A percentile compares a stretch with the other conserved stretches of the same genome.
Conservation (phyloP, 179 eudicot genomes). For the Patellifolia procumbens region DNA sequence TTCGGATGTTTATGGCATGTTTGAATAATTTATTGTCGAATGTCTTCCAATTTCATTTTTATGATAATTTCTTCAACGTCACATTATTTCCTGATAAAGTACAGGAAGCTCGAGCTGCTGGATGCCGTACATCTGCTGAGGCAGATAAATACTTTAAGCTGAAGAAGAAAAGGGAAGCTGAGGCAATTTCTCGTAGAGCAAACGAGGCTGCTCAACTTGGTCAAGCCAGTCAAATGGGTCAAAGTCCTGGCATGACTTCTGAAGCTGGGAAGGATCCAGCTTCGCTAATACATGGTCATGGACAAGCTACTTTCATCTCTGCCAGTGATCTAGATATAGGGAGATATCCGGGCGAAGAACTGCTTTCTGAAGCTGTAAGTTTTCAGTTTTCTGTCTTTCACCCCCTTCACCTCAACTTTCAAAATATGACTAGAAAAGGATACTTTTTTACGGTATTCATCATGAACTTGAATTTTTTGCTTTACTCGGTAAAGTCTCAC, state of each 20-base stretch:
- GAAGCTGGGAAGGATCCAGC: conserved; percentile 22
- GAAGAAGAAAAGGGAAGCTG: conserved; percentile 39
- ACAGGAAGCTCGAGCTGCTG: conserved; percentile 45
- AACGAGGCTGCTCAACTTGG: conserved; percentile 24
- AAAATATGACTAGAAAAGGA: neutral
- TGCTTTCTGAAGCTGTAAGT: conserved; percentile 45
- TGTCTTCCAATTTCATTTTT: neutral
- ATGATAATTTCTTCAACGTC: neutral
- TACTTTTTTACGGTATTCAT: neutral
- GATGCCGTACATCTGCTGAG: conserved; percentile 46
- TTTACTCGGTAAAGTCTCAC: neutral
- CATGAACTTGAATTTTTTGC: neutral
- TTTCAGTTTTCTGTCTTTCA: neutral
- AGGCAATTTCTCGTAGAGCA: conserved; percentile 26
- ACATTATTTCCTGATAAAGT: neutral
- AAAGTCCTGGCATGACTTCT: conserved; percentile 11
- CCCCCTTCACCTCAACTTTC: neutral
- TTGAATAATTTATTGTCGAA: neutral
- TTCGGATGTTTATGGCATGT: neutral
- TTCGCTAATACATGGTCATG: conserved; percentile 19
- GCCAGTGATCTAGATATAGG: conserved; percentile 21
- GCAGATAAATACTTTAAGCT: conserved; percentile 38
- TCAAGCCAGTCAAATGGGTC: conserved; percentile 1
- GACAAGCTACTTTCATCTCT: conserved; percentile 19
- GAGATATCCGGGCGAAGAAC: conserved; percentile 36